phyloP scores from a whole-genome alignment of 164 flowering plant species.

The Santalum album region DNA sequence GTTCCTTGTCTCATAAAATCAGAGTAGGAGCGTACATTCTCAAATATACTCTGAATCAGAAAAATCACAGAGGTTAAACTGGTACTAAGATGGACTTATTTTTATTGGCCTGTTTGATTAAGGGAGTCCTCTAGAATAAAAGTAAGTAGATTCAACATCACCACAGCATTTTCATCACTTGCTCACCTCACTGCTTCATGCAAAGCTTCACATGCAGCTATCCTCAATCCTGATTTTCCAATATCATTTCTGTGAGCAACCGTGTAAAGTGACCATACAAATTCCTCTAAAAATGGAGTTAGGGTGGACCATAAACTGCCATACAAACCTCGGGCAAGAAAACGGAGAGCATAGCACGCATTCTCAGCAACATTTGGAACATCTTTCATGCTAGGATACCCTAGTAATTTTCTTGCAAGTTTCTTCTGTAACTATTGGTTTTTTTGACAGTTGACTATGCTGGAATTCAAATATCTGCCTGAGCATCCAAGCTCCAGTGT shows the following conservation, averaged over 20 bases:
- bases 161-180: constrained; percentile 32
- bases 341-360: constrained; percentile 59
- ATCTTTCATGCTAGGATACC: constrained; percentile 55
- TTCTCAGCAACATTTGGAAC: constrained; percentile 59
- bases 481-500: constrained; percentile 60
- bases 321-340: constrained; percentile 60
- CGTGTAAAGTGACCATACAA: constrained; percentile 31
- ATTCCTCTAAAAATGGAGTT: no score
- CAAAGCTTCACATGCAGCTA: constrained; percentile 50
- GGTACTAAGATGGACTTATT: no score
- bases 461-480: constrained; percentile 55
- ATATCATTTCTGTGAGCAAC: constrained; percentile 57
- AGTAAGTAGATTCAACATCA: constrained; percentile 42
- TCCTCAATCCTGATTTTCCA: constrained; percentile 47
- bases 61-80: no score
- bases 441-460: constrained; percentile 37
- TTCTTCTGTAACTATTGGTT: constrained; percentile 37
- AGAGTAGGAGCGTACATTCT: no score
- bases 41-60: no score
- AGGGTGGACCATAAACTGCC: constrained; percentile 19
- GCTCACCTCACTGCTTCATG: constrained; percentile 53
- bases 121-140: constrained; percentile 45
- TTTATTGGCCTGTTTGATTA: no score
- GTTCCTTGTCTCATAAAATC: no score
- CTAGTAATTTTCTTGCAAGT: constrained; percentile 43